Evolutionary conservation across 2,329 filamentous ascomycete species (phyloP).

Genomic region (Pseudocercospora musae): DNA sequence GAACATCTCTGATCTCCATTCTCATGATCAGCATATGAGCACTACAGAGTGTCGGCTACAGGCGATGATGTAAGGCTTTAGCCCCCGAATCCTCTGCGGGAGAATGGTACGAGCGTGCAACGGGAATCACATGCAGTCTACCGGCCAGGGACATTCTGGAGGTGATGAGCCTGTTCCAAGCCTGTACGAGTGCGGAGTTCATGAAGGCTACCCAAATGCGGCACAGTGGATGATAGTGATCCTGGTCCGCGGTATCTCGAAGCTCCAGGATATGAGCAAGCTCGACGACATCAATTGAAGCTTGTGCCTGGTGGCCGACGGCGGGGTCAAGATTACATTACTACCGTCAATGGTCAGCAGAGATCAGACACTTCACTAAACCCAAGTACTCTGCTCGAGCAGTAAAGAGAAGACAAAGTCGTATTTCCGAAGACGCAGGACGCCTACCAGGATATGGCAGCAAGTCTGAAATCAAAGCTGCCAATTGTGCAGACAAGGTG

Average conservation of each 20-base stretch:
- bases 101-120: background rate
- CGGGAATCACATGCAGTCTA: background rate
- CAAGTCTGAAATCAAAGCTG: background rate
- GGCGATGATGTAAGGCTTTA: background rate
- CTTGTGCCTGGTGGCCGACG: background rate
- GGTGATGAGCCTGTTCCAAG: background rate
- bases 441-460: background rate
- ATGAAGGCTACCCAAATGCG: background rate
- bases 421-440: background rate
- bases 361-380: background rate
- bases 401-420: background rate
- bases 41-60: too few relatives aligned
- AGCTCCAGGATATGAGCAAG: background rate
- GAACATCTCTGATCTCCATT: too few relatives aligned
- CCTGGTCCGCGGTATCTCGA: background rate
- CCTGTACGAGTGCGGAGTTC: background rate
- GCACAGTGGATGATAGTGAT: background rate
- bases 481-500: slow-evolving; percentile 8
- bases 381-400: background rate
- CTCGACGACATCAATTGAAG: background rate
- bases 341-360: background rate
- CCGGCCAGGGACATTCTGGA: background rate
- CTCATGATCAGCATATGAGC: too few relatives aligned
- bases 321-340: background rate
- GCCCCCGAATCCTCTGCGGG: background rate